Evolutionary conservation across 768 basidiomycete species (phyloP).

Genomic region (Russula compacta): DNA sequence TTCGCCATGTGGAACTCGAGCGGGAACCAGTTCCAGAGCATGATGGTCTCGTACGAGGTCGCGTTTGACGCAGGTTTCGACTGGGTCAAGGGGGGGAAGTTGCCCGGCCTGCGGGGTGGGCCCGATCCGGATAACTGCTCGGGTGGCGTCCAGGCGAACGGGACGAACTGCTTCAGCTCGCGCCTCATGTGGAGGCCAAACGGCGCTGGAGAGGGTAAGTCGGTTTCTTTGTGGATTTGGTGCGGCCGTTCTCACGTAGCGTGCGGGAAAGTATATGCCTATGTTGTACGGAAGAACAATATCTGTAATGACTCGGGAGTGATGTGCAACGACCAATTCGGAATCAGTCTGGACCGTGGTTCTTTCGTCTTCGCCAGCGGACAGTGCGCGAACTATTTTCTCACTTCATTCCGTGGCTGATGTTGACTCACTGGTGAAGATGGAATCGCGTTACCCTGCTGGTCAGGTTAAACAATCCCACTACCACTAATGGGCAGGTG

Average conservation of each 20-base stretch:
- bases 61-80: slow-evolving; percentile 58
- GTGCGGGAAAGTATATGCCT: slow-evolving; percentile 57
- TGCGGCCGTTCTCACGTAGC: slow-evolving; percentile 1
- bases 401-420: background rate
- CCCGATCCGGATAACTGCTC: slow-evolving; percentile 53
- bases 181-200: slow-evolving; percentile 67
- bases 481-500: slow-evolving; percentile 66
- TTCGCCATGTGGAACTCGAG: slow-evolving; percentile 59
- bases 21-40: slow-evolving; percentile 49
- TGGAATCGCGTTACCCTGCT: slow-evolving; percentile 69
- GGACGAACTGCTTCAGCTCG: slow-evolving; percentile 62
- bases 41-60: slow-evolving; percentile 68
- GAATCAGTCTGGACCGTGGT: slow-evolving; percentile 64
- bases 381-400: slow-evolving; percentile 38
- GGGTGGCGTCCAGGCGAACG: slow-evolving; percentile 56
- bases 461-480: slow-evolving; percentile 68
- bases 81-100: slow-evolving; percentile 71
- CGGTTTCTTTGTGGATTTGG: background rate
- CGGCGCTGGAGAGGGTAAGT: slow-evolving; percentile 62
- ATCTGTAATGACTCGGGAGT: slow-evolving; percentile 49
- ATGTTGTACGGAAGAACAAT: slow-evolving; percentile 55
- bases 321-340: slow-evolving; percentile 65
- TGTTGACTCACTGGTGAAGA: slow-evolving; percentile 25
- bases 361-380: slow-evolving; percentile 53
- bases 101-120: slow-evolving; percentile 70